Conservation (phyloP, 192 early-diverging fungal species). For the Kickxella alabastrina region DNA sequence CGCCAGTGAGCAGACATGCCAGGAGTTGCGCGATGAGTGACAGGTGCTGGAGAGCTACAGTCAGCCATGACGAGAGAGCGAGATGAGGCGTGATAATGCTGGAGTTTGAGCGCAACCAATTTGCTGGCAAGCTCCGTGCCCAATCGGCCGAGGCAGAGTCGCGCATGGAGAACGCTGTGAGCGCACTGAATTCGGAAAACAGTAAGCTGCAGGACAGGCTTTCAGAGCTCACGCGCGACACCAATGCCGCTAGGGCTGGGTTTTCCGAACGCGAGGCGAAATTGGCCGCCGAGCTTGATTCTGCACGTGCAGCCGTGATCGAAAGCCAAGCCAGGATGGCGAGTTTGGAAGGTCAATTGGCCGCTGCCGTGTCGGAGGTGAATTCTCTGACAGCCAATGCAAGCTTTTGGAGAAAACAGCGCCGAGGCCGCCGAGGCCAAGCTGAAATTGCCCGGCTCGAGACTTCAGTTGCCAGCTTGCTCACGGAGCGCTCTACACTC, state of each 20-base stretch:
- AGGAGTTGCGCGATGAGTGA: constrained; percentile 9
- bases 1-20: not conserved
- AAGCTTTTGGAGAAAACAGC: not conserved
- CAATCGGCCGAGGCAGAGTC: not conserved
- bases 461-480: not conserved
- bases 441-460: not conserved
- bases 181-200: constrained; percentile 1
- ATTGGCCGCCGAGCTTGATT: not conserved
- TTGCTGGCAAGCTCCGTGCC: not conserved
- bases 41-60: not conserved
- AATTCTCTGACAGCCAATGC: not conserved
- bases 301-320: not conserved
- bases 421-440: not conserved
- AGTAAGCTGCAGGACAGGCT: constrained; percentile 3
- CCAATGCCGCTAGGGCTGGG: not conserved
- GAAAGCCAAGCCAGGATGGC: not conserved
- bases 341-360: not conserved
- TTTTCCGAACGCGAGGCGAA: constrained; percentile 1
- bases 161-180: not conserved
- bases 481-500: not conserved
- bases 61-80: not conserved
- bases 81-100: not conserved
- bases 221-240: not conserved
- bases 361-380: not conserved
- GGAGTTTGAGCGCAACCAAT: constrained; percentile 7